A percentile compares a stretch with the other conserved stretches of the same genome.
Conservation (phyloP, 2,329 filamentous ascomycete genomes). For the Claviceps citrina region DNA sequence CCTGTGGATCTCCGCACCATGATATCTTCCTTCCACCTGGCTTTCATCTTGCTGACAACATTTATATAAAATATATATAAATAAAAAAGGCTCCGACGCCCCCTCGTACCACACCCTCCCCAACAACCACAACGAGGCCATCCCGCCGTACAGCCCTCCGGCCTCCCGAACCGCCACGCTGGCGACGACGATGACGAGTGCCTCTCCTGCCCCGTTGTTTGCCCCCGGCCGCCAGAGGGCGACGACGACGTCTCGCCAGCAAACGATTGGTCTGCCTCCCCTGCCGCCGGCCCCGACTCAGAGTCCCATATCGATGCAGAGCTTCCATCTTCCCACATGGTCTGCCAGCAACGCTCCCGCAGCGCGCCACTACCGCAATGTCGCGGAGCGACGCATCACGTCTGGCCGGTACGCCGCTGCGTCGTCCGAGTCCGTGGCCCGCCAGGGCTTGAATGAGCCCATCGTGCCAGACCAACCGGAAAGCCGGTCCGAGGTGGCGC, state of each 20-base stretch:
- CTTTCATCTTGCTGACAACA: not conserved
- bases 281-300: conserved; percentile 26
- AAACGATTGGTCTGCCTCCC: conserved; percentile 33
- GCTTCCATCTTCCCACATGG: conserved; percentile 45
- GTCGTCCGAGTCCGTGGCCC: conserved; percentile 13
- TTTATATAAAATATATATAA: no score
- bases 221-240: conserved; percentile 9
- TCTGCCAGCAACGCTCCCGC: conserved; percentile 38
- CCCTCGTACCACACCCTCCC: conserved; percentile 48
- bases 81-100: conserved; percentile 40
- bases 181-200: conserved; percentile 3
- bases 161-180: conserved; percentile 3
- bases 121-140: conserved; percentile 27
- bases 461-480: not conserved
- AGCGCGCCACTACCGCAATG: conserved; percentile 45
- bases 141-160: conserved; percentile 34
- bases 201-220: conserved; percentile 3
- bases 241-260: conserved; percentile 16
- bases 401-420: conserved; percentile 23
- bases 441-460: conserved; percentile 5
- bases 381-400: conserved; percentile 45
- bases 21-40: no score
- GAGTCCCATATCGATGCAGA: conserved; percentile 28
- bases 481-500: conserved; percentile 12
- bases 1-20: no score